Evolutionary conservation across 2,329 filamentous ascomycete species (phyloP), one percentile per base, ranked within the genome.

Genomic region (Blumeria hordei): DNA sequence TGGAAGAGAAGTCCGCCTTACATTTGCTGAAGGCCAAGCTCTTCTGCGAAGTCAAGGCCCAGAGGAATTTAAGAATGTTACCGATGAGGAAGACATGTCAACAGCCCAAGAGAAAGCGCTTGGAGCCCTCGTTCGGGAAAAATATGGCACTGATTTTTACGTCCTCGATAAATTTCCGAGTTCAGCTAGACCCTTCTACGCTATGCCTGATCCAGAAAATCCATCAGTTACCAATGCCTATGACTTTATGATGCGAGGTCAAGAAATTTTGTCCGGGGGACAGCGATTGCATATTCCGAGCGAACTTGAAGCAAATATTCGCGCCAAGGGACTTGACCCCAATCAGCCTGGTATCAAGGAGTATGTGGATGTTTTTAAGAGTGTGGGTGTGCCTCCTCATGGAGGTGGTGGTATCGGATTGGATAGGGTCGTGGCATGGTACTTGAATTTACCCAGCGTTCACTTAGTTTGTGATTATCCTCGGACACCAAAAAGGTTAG

Each of bases 91-190:
- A 65, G 85, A 92, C 64, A 80, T 90, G 72, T 77, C 71, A 64
- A 92, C 85, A 0, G 80, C 85, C 0, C 82, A 90, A 65, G 85
- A 92, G 68, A 88, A 88, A 70, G 85, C 83, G n/a, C 80, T 96
- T 8, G 92, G 92, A 56, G 81, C 80, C 32, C 74, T 96, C 51
- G 79, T 96, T 60, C 82, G 85, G 56, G 76, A 85, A 63, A 95
- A 94, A 71, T 94, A 83, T 75, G 78, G 83, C 66, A 92, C 88
- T 57, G 92, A 98, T 71, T 96, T 96, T 72, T 96, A 94, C 71
- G 82, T 93, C 21, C 77, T 98, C 59, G 90, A 96, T 73, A 92
- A 96, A 70, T 98, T 94, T 74, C 92, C 92, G 47, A 80, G 92
- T 68, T 73, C 74, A 39, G 85, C 92, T 18, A 79, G 92, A 34